Base-by-base conservation (phyloP, 2,329 filamentous ascomycete genomes). In the Aureobasidium sp. region DNA sequence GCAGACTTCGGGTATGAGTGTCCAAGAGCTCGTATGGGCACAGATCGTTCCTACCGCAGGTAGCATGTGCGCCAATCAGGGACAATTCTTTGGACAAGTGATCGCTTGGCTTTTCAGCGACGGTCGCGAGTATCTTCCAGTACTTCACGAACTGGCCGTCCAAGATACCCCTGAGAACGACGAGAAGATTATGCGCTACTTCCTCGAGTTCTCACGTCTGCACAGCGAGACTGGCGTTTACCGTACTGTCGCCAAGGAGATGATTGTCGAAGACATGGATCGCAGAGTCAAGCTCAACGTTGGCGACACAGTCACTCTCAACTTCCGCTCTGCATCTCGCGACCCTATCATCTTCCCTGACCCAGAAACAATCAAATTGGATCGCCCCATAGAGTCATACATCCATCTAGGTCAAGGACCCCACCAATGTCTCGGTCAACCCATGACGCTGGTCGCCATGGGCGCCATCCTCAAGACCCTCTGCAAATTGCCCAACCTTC, bases 31-130 rank as follows among this genome's bases (percentile, higher is more conserved):
- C 30, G 81, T 83, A 34, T 83, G 79, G 78, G 79, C 79, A 44
- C 79, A 84, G 60, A 79, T 85, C 59, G 75, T 85, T 45, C 81
- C 81, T 36, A 84, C 82, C 0, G 81, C 81, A 1, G 81, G 79
- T 30, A 80, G 80, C 41, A 80, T 81, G 72, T 80, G 83, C 3
- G 75, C 79, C 3, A 84, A 82, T 61, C 82, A 85, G 67, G 81
- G 79, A 8, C 81, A 84, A 62, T 76, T 84, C 27, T 83, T 85
- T 66, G 79, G 75, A 0, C 82, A 85, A 64, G 81, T 77, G 30
- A 69, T 85, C 53, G 83, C 85, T 66, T 82, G 79, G 68, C 84
- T 82, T 69, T 74, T 85, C 49, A 63, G 68, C 2, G 76, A 77
- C 25, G 81, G 80, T 37, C 70, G 73, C 3, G 66, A 74, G 39